These are phyloP conservation scores for Axilococcus clingmanii DNA, from an alignment of 139 green algal species.

Conservation along the genomic window DNA sequence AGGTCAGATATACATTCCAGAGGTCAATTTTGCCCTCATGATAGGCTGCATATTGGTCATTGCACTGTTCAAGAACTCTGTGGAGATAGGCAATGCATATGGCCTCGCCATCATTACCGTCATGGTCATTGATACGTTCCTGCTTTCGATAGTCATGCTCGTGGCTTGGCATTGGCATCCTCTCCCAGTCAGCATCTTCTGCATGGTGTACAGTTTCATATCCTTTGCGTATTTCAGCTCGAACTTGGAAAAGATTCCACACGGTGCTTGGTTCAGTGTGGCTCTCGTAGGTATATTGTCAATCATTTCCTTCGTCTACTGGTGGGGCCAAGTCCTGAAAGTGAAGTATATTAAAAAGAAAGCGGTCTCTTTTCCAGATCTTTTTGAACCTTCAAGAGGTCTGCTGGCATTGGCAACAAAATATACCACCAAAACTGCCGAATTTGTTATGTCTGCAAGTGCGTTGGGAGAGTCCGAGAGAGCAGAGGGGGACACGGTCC, in stretches of 20 bases:
- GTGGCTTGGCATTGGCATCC: constrained; percentile 18
- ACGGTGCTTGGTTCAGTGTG: no score
- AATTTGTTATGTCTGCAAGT: no score
- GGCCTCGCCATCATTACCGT: constrained; percentile 26
- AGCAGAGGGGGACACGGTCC: not conserved
- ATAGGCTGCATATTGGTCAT: constrained; percentile 32
- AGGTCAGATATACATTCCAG: constrained; percentile 46
- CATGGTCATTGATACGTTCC: constrained; percentile 29
- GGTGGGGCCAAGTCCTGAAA: constrained; percentile 6
- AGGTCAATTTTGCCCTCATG: constrained; percentile 42
- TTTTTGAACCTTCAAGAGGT: constrained; percentile 1
- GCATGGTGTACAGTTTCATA: no score
- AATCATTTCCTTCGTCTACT: no score
- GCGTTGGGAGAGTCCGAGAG: no score
- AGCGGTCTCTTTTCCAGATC: not conserved
- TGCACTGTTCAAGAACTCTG: constrained; percentile 25
- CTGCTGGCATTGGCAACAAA: no score
- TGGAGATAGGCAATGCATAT: constrained; percentile 21
- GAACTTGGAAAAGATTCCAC: no score
- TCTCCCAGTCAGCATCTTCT: no score
- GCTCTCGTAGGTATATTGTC: no score
- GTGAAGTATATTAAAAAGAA: not conserved
- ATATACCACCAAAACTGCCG: no score
- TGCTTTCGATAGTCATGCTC: constrained; percentile 20
- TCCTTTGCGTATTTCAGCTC: no score